Evolutionary conservation across 441 rosid species (phyloP), one percentile per base, ranked within the genome.

Genomic region (Pelargonium myrrhifolium): DNA sequence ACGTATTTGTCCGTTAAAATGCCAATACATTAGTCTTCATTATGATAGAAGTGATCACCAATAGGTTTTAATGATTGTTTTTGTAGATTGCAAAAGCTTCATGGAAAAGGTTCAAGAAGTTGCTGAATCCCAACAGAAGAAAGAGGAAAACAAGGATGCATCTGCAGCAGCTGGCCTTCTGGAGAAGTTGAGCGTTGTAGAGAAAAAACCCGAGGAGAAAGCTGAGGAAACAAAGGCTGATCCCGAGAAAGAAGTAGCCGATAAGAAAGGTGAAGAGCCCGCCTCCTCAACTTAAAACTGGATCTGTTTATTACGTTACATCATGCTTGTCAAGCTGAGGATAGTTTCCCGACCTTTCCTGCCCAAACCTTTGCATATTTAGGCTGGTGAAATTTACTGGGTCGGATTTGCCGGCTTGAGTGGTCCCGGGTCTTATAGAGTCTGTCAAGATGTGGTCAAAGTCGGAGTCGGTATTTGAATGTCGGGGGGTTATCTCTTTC

Each of bases 41-140:
- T 49, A 49, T 7, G 6, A 49, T n/a, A 20, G 3, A 49, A 49
- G 17, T 49, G 17, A 49, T n/a, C 5, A 15, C 21, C 1, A 1
- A 49, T 6, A 2, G 17, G 17, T 49, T 47, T 12, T 49, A 14
- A 24, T 4, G 11, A 11, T 11, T 0, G 0, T 11, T 59, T 24
- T 1, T 11, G 39, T 24, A 92, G 98, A 92, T 74, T 86, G 93
- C 82, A 92, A 88, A 78, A 74, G 76, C 37, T 92, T 90, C 73
- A 88, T 83, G 96, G 87, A 92, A 67, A 84, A 3, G 64, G 68
- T 90, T 74, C 84, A 84, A 79, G 93, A 90, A 78, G 84, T 83
- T 64, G 88, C 87, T 2, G 90, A 87, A 68, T 80, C 89, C 15
- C 89, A 82, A 74, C 75, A 78, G 18, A 35, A 66, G n/a, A 80